Base-by-base conservation (phyloP, 2,329 filamentous ascomycete genomes). In the Fusarium sp. region DNA sequence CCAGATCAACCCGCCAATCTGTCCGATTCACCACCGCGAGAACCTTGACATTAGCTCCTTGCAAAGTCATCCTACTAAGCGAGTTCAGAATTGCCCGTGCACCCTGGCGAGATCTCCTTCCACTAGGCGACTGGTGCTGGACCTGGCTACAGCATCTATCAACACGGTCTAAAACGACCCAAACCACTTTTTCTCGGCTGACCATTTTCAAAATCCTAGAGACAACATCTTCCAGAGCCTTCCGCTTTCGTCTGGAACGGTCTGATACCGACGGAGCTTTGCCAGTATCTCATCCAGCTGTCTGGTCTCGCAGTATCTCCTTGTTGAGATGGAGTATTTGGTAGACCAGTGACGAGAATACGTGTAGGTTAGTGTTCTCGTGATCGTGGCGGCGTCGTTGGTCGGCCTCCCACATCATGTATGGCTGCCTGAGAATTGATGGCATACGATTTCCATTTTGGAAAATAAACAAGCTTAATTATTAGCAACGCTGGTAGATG, bases 21-120 rank as follows among this genome's bases (percentile, higher is more conserved):
- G 34, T 37, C 1, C 34, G 2, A 4, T 37, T n/a, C 18, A 37
- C 34, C 0, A 37, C 1, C 0, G 31, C 31, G 4, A 37, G 31
- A 18, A 37, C 31, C 31, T 37, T 37, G 16, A n/a, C 31, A 37
- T 37, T 37, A 0, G 5, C 31, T 11, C 31, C 31, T 4, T 37
- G 16, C 0, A 37, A 9, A 0, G 9, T 9, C 0, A n/a, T 0
- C 9, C 9, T 11, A 11, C 31, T n/a, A 1, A 37, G 31, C 0
- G 31, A 37, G 9, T 37, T 37, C 9, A 37, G 31, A 37, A 37
- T 37, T 2, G 2, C 31, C 16, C 31, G 31, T 0, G 31, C 31
- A 2, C 31, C 31, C 0, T 37, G 31, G 5, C 31, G 31, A 3
- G 31, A 37, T 5, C 0, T n/a, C 3, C 16, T 37, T 37, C 31